These are phyloP conservation scores for Rhizopus arrhizus DNA, from an alignment of 371 early-diverging fungal genomes.

Conservation along the genomic window DNA sequence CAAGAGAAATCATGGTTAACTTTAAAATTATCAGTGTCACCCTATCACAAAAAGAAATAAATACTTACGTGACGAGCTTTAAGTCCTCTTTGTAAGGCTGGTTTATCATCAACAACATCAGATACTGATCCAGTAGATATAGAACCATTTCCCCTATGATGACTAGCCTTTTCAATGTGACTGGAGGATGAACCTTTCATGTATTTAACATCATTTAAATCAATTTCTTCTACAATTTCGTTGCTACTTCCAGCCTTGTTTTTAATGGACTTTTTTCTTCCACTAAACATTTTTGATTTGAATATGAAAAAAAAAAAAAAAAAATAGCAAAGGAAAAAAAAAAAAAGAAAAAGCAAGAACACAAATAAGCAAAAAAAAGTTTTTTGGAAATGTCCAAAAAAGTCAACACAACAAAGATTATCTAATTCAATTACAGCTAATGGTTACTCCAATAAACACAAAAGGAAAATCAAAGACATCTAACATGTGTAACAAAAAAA, in stretches of 20 bases:
- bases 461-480: too few relatives aligned
- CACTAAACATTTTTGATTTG: conserved; percentile 14
- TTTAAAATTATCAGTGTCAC: conserved; percentile 12
- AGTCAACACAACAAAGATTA: conserved; percentile 12
- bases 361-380: conserved; percentile 1
- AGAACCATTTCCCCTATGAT: neutral
- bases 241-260: conserved; percentile 8
- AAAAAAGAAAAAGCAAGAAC: conserved; percentile 1
- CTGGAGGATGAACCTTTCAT: neutral
- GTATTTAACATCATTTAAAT: conserved; percentile 17
- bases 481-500: too few relatives aligned
- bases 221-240: conserved; percentile 17
- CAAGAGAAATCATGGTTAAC: conserved; percentile 81
- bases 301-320: neutral
- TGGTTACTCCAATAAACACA: too few relatives aligned
- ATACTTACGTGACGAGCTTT: conserved; percentile 35
- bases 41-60: neutral
- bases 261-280: conserved; percentile 11
- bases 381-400: conserved; percentile 1
- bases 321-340: neutral
- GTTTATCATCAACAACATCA: conserved; percentile 21
- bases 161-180: neutral
- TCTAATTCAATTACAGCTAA: conserved; percentile 13
- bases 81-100: conserved; percentile 28
- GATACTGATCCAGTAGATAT: conserved; percentile 16